phyloP scores from a whole-genome alignment of 75 land plant genomes.

The Adiantum capillusveneris region DNA sequence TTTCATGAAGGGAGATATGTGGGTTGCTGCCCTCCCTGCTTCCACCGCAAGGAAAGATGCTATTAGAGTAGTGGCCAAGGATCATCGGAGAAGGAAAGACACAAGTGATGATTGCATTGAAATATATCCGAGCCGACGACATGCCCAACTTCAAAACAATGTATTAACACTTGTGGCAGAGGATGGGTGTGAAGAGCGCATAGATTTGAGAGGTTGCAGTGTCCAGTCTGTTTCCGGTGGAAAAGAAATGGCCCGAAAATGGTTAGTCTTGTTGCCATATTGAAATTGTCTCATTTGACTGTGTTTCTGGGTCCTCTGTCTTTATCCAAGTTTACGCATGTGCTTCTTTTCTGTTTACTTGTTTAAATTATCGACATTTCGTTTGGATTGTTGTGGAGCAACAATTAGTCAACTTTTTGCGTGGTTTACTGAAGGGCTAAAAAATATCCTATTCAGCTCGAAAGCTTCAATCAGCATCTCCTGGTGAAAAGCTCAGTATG shows the following conservation, averaged over 20 bases:
- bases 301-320: too few species aligned
- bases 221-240: conserved; percentile 72
- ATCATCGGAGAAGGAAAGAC: conserved; percentile 43
- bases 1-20: conserved; percentile 24
- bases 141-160: conserved; percentile 49
- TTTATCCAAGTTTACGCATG: too few species aligned
- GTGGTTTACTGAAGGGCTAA: conserved; percentile 51
- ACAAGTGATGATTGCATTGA: conserved; percentile 39
- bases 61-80: conserved; percentile 12
- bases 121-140: conserved; percentile 46
- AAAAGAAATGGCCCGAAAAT: conserved; percentile 47
- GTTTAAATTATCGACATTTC: too few species aligned
- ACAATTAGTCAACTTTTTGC: too few species aligned
- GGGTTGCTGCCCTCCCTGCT: conserved; percentile 26
- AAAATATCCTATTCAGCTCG: conserved; percentile 71
- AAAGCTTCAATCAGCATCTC: conserved; percentile 39
- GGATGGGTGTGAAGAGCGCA: conserved; percentile 52
- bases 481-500: conserved; percentile 38
- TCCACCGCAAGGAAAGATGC: neutral
- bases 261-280: conserved; percentile 39
- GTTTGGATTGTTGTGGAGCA: too few species aligned
- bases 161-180: conserved; percentile 32
- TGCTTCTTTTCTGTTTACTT: too few species aligned
- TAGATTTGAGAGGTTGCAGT: conserved; percentile 46
- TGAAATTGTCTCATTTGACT: too few species aligned